phyloP scores from a whole-genome alignment of 1,284 basidiomycete species.

The Papiliotrema flavescens region DNA sequence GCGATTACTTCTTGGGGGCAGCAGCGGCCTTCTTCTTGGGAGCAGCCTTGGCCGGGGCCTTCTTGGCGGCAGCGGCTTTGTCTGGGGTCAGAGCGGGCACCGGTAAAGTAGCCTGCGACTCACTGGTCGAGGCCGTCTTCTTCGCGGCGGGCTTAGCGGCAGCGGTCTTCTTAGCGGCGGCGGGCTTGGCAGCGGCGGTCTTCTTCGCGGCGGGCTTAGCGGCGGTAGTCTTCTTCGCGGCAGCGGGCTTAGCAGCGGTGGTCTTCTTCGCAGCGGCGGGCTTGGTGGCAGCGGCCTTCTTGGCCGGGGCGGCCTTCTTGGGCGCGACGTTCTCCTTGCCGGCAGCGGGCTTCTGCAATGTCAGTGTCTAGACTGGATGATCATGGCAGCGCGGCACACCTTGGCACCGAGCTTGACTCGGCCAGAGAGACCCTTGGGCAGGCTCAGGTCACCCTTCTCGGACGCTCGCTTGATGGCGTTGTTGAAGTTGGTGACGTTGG shows the following conservation, averaged over 20 bases:
- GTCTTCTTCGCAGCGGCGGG: conserved; percentile 28
- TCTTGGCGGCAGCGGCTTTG: conserved; percentile 44
- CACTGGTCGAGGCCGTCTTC: conserved; percentile 12
- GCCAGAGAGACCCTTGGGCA: conserved; percentile 80
- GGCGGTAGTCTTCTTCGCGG: conserved; percentile 44
- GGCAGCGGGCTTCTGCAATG: conserved; percentile 3
- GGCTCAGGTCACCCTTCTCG: conserved; percentile 71
- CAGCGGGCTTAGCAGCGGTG: conserved; percentile 34
- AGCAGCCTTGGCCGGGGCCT: conserved; percentile 49
- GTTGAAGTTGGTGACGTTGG: conserved; percentile 74
- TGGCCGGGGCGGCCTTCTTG: conserved; percentile 38
- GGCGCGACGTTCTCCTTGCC: conserved; percentile 1
- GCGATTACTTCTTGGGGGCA: conserved; percentile 17
- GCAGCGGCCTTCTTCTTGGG: conserved; percentile 46
- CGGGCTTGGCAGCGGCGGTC: conserved; percentile 45
- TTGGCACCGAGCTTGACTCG: conserved; percentile 73
- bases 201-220: conserved; percentile 28
- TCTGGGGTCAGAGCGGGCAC: neutral
- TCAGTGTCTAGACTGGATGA: neutral
- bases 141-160: conserved; percentile 15
- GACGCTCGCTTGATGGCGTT: conserved; percentile 75
- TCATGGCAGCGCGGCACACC: conserved; percentile 17
- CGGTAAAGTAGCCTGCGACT: conserved; percentile 3
- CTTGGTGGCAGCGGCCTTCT: conserved; percentile 55
- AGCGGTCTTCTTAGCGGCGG: conserved; percentile 30